These are phyloP conservation scores for Decorospora gaudefroyi DNA, from an alignment of 2,329 filamentous ascomycete species.

Conservation along the genomic window DNA sequence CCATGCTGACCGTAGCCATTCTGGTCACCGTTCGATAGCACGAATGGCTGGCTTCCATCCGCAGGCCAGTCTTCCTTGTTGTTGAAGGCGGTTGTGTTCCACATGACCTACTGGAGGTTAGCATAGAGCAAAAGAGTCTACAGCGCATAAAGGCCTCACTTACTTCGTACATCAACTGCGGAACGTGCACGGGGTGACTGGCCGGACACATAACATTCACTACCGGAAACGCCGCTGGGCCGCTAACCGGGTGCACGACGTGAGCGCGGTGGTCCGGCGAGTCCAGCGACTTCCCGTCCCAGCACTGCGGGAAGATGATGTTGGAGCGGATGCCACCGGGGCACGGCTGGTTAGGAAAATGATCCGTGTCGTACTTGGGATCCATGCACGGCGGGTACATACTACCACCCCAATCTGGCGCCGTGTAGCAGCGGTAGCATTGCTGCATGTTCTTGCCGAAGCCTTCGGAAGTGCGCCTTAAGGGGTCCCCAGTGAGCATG, in stretches of 20 bases:
- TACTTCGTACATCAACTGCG: slow-evolving; percentile 55
- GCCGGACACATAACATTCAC: slow-evolving; percentile 50
- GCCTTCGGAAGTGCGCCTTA: slow-evolving; percentile 34
- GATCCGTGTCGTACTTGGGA: slow-evolving; percentile 48
- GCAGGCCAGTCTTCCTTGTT: slow-evolving; percentile 38
- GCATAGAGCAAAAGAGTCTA: too few relatives aligned
- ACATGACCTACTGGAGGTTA: too few relatives aligned
- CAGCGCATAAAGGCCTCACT: too few relatives aligned
- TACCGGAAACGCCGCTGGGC: too few relatives aligned
- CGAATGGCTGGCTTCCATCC: slow-evolving; percentile 17
- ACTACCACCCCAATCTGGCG: slow-evolving; percentile 47
- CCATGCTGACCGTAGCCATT: slow-evolving; percentile 37
- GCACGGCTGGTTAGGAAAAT: slow-evolving; percentile 47
- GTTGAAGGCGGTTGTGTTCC: slow-evolving; percentile 39
- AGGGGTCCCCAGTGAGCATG: slow-evolving; percentile 54
- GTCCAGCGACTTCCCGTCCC: slow-evolving; percentile 57
- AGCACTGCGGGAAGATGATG: slow-evolving; percentile 57
- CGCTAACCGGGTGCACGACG: slow-evolving; percentile 31
- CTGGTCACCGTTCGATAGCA: slow-evolving; percentile 18
- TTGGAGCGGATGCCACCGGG: slow-evolving; percentile 52
- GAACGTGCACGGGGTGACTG: slow-evolving; percentile 51
- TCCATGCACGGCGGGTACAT: too few relatives aligned
- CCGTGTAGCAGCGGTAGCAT: slow-evolving; percentile 35
- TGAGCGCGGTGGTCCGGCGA: slow-evolving; percentile 61
- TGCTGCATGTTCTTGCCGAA: slow-evolving; percentile 35